Evolutionary conservation across 1,139 yeast species (phyloP).

Genomic region (Hemisphaericaspora xylofermentans): DNA sequence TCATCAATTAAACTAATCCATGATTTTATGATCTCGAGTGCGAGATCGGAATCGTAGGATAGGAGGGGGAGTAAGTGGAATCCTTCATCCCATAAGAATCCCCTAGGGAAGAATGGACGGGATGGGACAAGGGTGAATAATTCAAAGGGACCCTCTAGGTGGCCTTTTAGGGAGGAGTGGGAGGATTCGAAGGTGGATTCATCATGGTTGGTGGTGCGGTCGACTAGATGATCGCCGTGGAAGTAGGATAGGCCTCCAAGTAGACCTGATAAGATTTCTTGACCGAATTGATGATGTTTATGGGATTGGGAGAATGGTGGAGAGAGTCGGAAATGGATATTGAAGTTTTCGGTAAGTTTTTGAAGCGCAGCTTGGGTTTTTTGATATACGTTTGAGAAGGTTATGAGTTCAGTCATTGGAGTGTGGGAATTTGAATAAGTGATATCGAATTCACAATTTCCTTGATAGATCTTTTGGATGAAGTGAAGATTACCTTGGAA

Average conservation of each 20-base stretch:
- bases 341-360: slow-evolving; percentile 57
- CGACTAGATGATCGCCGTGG: slow-evolving; percentile 85
- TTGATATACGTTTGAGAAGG: slow-evolving; percentile 37
- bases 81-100: slow-evolving; percentile 99
- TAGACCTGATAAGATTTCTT: slow-evolving; percentile 76
- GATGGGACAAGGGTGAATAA: slow-evolving; percentile 87
- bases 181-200: slow-evolving; percentile 63
- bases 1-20: slow-evolving; percentile 88
- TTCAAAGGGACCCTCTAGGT: slow-evolving; percentile 65
- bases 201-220: slow-evolving; percentile 64
- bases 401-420: slow-evolving; percentile 39
- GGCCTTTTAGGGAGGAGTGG: slow-evolving; percentile 49
- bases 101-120: slow-evolving; percentile 92
- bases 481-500: slow-evolving; percentile 79
- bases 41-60: slow-evolving; percentile 82
- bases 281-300: slow-evolving; percentile 59
- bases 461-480: slow-evolving; percentile 72
- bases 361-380: slow-evolving; percentile 37
- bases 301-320: slow-evolving; percentile 51
- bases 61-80: slow-evolving; percentile 83
- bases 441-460: slow-evolving; percentile 76
- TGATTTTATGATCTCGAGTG: slow-evolving; percentile 75
- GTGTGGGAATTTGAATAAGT: slow-evolving; percentile 52
- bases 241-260: slow-evolving; percentile 90
- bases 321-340: slow-evolving; percentile 49